Conservation (phyloP, 108 stramenopile genomes). For the Skeletonema grethae region DNA sequence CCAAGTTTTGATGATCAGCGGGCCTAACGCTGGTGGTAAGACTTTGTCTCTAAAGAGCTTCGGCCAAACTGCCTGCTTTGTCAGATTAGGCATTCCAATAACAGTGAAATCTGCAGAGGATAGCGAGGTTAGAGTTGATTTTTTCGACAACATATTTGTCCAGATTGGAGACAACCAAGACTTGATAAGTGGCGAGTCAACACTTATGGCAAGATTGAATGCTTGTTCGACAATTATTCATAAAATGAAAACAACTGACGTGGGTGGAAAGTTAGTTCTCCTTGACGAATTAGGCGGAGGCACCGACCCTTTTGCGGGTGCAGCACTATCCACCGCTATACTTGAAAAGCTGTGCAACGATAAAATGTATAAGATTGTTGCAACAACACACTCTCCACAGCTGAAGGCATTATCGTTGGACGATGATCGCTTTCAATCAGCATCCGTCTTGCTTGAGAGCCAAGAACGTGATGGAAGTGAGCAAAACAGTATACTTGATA, state of each 20-base stretch:
- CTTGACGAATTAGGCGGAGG: constrained; percentile 84
- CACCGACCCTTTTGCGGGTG: constrained; percentile 75
- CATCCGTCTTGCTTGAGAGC: constrained; percentile 57
- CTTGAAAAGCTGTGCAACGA: constrained; percentile 58
- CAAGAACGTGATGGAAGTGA: constrained; percentile 15
- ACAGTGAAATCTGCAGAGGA: not conserved
- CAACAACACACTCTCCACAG: constrained; percentile 80
- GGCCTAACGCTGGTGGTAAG: constrained; percentile 84
- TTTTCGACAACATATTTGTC: constrained; percentile 60
- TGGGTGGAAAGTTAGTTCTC: constrained; percentile 46
- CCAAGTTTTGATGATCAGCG: constrained; percentile 62
- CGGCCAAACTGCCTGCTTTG: constrained; percentile 58
- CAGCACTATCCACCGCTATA: constrained; percentile 75
- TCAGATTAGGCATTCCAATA: constrained; percentile 62
- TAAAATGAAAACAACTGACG: constrained; percentile 8
- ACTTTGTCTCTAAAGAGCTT: constrained; percentile 81
- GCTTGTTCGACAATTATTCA: constrained; percentile 58
- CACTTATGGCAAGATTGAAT: constrained; percentile 72
- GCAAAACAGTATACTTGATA: constrained; percentile 1
- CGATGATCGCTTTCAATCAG: constrained; percentile 60
- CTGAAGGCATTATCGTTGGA: constrained; percentile 70
- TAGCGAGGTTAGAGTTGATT: constrained; percentile 54
- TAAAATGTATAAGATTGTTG: constrained; percentile 55
- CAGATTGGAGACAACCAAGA: constrained; percentile 81
- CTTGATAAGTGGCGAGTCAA: constrained; percentile 65